phyloP scores from a whole-genome alignment of 164 flowering plant species.

The Kalanchoe fedtschenkoi region DNA sequence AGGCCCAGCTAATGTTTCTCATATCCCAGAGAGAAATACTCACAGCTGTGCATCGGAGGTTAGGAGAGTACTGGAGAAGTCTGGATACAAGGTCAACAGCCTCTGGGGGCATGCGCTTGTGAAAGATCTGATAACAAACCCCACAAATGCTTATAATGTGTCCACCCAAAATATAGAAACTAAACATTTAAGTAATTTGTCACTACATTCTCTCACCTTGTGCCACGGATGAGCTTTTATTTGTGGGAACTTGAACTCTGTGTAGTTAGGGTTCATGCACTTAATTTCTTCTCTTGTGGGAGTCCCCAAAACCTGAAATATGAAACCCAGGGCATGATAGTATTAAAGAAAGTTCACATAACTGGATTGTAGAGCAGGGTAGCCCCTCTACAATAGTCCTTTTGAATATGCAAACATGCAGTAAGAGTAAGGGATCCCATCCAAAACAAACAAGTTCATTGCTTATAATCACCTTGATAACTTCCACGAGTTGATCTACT shows the following conservation, averaged over 20 bases:
- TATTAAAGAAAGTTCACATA: not conserved
- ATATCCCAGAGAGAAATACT: conserved; percentile 9
- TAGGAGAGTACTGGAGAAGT: conserved; percentile 51
- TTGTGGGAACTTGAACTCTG: conserved; percentile 46
- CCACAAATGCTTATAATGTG: not conserved
- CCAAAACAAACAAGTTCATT: not conserved
- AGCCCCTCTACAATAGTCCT: too few species aligned
- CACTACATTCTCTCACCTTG: conserved; percentile 27
- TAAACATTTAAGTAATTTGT: not conserved
- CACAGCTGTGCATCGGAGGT: conserved; percentile 49
- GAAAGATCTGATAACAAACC: conserved; percentile 32
- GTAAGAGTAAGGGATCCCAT: not conserved
- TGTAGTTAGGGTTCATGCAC: conserved; percentile 56
- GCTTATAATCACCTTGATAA: conserved; percentile 33
- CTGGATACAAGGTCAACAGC: conserved; percentile 58
- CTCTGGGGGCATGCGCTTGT: conserved; percentile 59
- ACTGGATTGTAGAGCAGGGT: too few species aligned
- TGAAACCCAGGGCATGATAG: not conserved
- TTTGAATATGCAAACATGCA: not conserved
- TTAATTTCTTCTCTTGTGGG: conserved; percentile 62
- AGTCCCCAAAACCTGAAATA: conserved; percentile 43
- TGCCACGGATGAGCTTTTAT: conserved; percentile 66
- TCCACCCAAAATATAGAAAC: not conserved
- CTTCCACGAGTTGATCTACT: conserved; percentile 48
- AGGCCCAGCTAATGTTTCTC: too few species aligned